Evolutionary conservation across 768 basidiomycete genomes (phyloP), one percentile per base, ranked within the genome.

Genomic region (Lentinula boryana): DNA sequence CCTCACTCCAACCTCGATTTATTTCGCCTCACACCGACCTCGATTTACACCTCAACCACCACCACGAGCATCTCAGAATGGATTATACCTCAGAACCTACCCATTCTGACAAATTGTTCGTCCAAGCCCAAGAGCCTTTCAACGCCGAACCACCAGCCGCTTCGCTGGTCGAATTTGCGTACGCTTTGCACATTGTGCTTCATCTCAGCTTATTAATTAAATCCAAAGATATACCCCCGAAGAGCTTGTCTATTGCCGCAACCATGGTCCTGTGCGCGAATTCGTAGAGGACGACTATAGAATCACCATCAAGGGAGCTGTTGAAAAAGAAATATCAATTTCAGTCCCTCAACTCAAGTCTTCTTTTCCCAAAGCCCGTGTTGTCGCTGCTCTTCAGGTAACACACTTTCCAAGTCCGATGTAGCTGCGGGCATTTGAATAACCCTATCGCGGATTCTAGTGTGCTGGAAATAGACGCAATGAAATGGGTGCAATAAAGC

Each of bases 401-500:
- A 48, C 43, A 8, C 55, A 21, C 27, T 23, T 13, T n/a, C 50
- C 13, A 40, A 8, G 21, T 44, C 5, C 33, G 13, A 33, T 49
- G 76, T n/a, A n/a, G 12, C 16, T 33, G 32, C 32, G 31, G 9
- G 31, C 41, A n/a, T 32, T 36, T 41, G 9, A 21, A 2, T 4
- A 36, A 38, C 49, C 13, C 9, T 50, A 16, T 2, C 13, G 32
- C 48, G 4, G 13, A 16, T 27, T 31, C 15, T 35, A 60, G 84
- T 88, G 86, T 63, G 86, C 86, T 6, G 86, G 86, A n/a, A 87
- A 87, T 63, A 76, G 86, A 62, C 77, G 86, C 10, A 82, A 79
- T 56, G 84, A 85, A 71, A 87, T 87, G 86, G 81, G 80, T 7
- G 71, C 74, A 6, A 77, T 81, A 43, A 85, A 83, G 60, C 74